Conservation (phyloP, 345 rosid species). For the Fremontodendron californicum region DNA sequence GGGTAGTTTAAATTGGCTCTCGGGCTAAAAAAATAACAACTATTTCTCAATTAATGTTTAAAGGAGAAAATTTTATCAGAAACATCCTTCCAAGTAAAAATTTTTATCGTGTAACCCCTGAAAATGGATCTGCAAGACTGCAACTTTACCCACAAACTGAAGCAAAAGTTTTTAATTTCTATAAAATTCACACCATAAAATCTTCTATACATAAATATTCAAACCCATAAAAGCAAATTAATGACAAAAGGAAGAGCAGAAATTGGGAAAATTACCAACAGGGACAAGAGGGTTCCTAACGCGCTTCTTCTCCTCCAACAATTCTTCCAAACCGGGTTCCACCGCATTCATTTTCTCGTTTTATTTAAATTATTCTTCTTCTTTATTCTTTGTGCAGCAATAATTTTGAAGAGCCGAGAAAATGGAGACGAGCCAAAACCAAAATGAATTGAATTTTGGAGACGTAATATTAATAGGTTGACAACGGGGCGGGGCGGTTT, state of each 20-base stretch:
- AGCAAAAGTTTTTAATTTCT: not conserved
- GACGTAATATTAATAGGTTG: too few relatives aligned
- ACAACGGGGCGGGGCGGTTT: too few relatives aligned
- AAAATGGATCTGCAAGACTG: conserved; percentile 1
- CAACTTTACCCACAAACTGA: not conserved
- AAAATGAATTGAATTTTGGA: not conserved
- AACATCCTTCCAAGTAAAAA: not conserved
- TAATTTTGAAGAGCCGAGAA: not conserved
- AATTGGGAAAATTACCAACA: conserved; percentile 9
- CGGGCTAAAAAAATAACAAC: not conserved
- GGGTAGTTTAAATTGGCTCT: not conserved
- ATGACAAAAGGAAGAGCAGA: not conserved
- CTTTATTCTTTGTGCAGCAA: not conserved
- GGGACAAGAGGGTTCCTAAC: conserved; percentile 19
- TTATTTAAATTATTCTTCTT: not conserved
- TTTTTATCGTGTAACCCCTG: not conserved
- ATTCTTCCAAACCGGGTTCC: conserved; percentile 14
- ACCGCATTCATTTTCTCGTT: not conserved
- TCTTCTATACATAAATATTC: not conserved
- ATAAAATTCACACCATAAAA: not conserved
- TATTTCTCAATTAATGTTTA: not conserved
- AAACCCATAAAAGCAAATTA: not conserved
- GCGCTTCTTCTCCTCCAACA: conserved; percentile 17
- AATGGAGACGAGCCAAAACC: not conserved
- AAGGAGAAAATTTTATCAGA: not conserved